These are phyloP conservation scores for Starmerella tilneyi DNA, from an alignment of 805 yeast genomes.

Conservation along the genomic window DNA sequence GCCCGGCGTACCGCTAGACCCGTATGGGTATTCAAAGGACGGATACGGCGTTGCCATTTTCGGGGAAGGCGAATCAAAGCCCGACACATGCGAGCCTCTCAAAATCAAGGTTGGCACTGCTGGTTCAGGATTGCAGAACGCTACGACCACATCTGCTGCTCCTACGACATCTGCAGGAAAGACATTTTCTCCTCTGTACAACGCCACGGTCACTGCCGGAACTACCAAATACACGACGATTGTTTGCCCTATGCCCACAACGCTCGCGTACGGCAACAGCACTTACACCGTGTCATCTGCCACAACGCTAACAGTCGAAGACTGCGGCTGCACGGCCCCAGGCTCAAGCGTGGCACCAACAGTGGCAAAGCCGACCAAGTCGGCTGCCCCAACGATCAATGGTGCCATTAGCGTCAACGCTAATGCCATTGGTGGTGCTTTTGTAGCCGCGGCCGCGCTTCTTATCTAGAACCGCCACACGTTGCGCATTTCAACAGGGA, in stretches of 20 bases:
- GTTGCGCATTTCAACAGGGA: too few relatives aligned
- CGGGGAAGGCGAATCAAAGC: neutral
- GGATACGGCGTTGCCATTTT: conserved; percentile 11
- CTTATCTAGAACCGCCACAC: too few relatives aligned
- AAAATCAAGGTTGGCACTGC: conserved; percentile 9
- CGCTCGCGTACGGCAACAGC: neutral
- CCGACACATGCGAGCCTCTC: conserved; percentile 13
- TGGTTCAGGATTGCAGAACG: too few relatives aligned
- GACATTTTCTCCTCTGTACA: neutral
- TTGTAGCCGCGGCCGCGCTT: too few relatives aligned
- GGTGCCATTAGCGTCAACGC: neutral
- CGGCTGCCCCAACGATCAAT: neutral
- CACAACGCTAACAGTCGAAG: conserved; percentile 1
- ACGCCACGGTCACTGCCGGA: neutral
- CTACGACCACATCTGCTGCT: neutral
- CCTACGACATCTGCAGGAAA: neutral
- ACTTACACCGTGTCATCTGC: conserved; percentile 5
- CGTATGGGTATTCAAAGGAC: conserved; percentile 13
- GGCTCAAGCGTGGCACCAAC: too few relatives aligned
- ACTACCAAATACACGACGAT: conserved; percentile 2
- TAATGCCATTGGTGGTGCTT: too few relatives aligned
- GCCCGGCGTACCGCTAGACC: conserved; percentile 9
- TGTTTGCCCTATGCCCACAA: conserved; percentile 1
- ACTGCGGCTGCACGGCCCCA: conserved; percentile 5
- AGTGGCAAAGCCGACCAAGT: neutral